A percentile compares a stretch with the other conserved stretches of the same genome.
phyloP scores from a whole-genome alignment of 257 asterid genomes.

The Nyctanthes arbortristis region DNA sequence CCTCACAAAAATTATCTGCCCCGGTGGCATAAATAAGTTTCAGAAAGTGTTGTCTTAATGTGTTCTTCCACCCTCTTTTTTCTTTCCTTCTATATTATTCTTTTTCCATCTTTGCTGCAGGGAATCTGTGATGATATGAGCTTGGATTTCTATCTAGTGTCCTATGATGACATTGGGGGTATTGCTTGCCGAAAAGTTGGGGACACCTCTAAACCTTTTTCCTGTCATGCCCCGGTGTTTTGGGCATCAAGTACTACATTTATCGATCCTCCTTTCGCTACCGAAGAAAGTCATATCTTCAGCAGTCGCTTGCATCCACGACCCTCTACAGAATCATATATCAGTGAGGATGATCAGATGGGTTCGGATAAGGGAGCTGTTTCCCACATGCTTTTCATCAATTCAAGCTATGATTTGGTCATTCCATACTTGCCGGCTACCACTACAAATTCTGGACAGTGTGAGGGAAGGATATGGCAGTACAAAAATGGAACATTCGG shows the following conservation, averaged over 20 bases:
- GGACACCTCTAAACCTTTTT: slow-evolving; percentile 47
- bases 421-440: slow-evolving; percentile 61
- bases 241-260: slow-evolving; percentile 66
- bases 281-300: slow-evolving; percentile 62
- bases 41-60: not conserved
- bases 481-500: slow-evolving; percentile 75
- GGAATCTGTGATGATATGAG: slow-evolving; percentile 72
- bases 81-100: slow-evolving; percentile 7
- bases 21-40: not conserved
- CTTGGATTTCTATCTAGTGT: slow-evolving; percentile 74
- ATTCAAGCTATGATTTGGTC: slow-evolving; percentile 76
- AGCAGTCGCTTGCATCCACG: slow-evolving; percentile 54
- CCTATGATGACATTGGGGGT: slow-evolving; percentile 85
- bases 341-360: slow-evolving; percentile 22
- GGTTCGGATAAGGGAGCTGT: slow-evolving; percentile 39
- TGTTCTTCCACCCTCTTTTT: too few species aligned
- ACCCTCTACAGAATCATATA: slow-evolving; percentile 49
- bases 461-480: slow-evolving; percentile 84
- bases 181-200: slow-evolving; percentile 81
- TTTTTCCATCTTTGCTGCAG: slow-evolving; percentile 40
- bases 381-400: slow-evolving; percentile 62
- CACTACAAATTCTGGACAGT: slow-evolving; percentile 44
- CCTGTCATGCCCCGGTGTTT: slow-evolving; percentile 61
- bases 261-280: slow-evolving; percentile 63
- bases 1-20: not conserved